Evolutionary conservation across 768 basidiomycete species (phyloP).

Genomic region (Russula olivacea): DNA sequence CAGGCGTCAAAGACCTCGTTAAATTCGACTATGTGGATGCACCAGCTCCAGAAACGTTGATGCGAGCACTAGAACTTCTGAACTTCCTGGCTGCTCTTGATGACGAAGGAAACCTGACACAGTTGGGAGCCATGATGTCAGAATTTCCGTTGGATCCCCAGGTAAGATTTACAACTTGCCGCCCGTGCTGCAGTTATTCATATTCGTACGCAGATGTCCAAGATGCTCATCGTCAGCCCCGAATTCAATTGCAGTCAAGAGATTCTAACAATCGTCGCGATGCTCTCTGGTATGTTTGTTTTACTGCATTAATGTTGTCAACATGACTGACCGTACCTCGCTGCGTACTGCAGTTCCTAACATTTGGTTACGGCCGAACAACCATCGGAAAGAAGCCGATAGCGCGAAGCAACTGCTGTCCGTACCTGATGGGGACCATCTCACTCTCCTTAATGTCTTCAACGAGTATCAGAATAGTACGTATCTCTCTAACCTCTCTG

Average conservation of each 20-base stretch:
- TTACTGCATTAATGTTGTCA: neutral
- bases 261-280: conserved; percentile 89
- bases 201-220: conserved; percentile 55
- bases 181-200: neutral
- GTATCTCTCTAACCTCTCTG: conserved; percentile 25
- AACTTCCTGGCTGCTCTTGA: conserved; percentile 91
- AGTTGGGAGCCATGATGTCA: conserved; percentile 87
- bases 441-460: conserved; percentile 92
- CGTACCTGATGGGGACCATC: conserved; percentile 94
- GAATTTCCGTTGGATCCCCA: conserved; percentile 99
- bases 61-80: conserved; percentile 91
- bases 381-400: conserved; percentile 85
- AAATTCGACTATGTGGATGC: conserved; percentile 87
- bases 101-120: conserved; percentile 87
- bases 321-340: neutral
- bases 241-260: conserved; percentile 97
- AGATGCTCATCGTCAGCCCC: conserved; percentile 89
- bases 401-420: conserved; percentile 82
- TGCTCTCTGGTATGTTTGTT: conserved; percentile 73
- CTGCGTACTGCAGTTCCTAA: conserved; percentile 68
- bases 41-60: conserved; percentile 92
- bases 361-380: conserved; percentile 89
- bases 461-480: conserved; percentile 83
- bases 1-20: conserved; percentile 92
- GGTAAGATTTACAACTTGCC: conserved; percentile 35